These are phyloP conservation scores for Schizochytrium sp. DNA, from an alignment of 108 stramenopile genomes.

Conservation along the genomic window DNA sequence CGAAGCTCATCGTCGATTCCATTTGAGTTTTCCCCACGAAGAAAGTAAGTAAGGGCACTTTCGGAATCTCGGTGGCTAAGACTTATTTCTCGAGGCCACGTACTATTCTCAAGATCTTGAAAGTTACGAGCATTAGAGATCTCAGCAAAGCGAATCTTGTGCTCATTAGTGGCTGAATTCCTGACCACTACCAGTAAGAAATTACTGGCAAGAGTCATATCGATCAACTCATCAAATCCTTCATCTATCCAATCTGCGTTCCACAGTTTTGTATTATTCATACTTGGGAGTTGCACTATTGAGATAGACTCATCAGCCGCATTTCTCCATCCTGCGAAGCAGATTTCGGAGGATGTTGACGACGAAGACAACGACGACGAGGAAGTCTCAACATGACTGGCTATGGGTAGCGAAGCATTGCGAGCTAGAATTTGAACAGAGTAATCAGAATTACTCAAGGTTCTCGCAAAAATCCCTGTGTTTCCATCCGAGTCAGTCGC, in stretches of 20 bases:
- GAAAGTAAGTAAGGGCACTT: neutral
- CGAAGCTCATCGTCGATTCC: constrained; percentile 27
- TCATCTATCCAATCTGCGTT: neutral
- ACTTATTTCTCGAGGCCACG: neutral
- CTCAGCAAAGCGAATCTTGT: constrained; percentile 47
- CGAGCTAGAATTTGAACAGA: neutral
- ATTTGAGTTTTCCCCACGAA: neutral
- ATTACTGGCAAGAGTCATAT: neutral
- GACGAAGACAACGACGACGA: too few species aligned
- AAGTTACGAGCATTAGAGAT: neutral
- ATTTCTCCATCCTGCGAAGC: constrained; percentile 13
- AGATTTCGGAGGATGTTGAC: neutral
- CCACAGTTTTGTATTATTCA: neutral
- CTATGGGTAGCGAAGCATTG: neutral
- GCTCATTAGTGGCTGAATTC: neutral
- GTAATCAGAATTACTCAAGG: neutral
- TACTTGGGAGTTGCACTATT: constrained; percentile 6
- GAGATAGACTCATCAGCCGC: neutral
- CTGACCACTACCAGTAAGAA: neutral
- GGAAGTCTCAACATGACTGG: neutral
- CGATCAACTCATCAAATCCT: neutral
- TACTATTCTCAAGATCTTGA: constrained; percentile 5
- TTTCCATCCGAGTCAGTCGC: neutral
- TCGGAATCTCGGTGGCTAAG: constrained; percentile 20
- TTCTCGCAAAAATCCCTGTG: neutral